phyloP scores from a whole-genome alignment of 345 rosid genomes.

The Euphorbia peplus region DNA sequence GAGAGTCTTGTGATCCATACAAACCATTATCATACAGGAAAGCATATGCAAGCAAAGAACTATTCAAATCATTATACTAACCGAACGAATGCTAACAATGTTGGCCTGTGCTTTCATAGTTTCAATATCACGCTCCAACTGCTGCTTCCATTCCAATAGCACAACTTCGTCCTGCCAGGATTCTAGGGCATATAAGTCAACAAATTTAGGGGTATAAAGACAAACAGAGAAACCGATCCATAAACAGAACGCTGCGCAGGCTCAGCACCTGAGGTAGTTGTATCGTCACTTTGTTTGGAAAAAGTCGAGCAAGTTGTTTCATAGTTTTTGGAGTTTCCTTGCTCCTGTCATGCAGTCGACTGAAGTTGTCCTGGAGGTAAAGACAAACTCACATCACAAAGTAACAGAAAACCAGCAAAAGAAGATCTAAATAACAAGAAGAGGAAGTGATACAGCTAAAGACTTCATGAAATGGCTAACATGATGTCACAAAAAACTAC shows the following conservation, averaged over 20 bases:
- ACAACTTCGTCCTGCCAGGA: slow-evolving; percentile 72
- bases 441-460: neutral
- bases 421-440: neutral
- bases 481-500: neutral
- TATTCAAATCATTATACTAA: slow-evolving; percentile 37
- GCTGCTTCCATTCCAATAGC: slow-evolving; percentile 97
- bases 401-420: neutral
- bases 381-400: slow-evolving; percentile 10
- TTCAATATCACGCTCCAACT: slow-evolving; percentile 84
- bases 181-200: slow-evolving; percentile 22
- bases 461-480: neutral
- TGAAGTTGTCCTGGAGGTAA: slow-evolving; percentile 72
- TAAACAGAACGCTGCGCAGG: neutral
- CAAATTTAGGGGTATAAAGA: slow-evolving; percentile 9
- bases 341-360: slow-evolving; percentile 80
- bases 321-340: slow-evolving; percentile 82
- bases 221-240: neutral
- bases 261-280: slow-evolving; percentile 88
- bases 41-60: neutral
- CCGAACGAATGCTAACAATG: slow-evolving; percentile 58
- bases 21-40: neutral
- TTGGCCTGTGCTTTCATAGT: slow-evolving; percentile 83
- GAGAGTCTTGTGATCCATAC: neutral
- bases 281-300: slow-evolving; percentile 94
- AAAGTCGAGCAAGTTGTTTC: slow-evolving; percentile 87